Conservation (phyloP, 78 protist genomes). For the Mastigamoeba balamuthi region DNA sequence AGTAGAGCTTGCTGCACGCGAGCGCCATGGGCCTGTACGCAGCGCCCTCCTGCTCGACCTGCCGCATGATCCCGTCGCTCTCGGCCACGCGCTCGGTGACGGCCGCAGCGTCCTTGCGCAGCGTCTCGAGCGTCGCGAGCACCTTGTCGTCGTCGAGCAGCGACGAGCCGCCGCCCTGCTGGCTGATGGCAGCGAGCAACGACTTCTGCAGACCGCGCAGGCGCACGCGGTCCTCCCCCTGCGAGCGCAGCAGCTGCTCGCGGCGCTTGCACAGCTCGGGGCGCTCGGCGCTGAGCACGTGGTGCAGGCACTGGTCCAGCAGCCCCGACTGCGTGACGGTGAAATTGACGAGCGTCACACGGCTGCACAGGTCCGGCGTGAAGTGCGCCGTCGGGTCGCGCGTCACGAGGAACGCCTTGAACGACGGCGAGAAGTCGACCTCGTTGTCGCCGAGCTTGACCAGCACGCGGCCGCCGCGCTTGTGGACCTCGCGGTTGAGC, state of each 20-base stretch:
- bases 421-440: conserved; percentile 93
- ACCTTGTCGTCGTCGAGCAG: conserved; percentile 87
- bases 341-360: conserved; percentile 90
- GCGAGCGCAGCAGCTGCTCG: conserved; percentile 66
- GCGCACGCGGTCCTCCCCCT: conserved; percentile 80
- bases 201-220: conserved; percentile 79
- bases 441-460: conserved; percentile 86
- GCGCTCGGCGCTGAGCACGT: conserved; percentile 40
- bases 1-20: conserved; percentile 65
- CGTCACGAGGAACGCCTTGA: conserved; percentile 78
- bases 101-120: conserved; percentile 58
- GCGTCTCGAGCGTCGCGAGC: conserved; percentile 74
- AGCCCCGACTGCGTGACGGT: conserved; percentile 81
- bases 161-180: conserved; percentile 58
- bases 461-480: conserved; percentile 78
- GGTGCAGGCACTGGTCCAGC: conserved; percentile 53
- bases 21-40: conserved; percentile 66
- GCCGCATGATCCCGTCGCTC: conserved; percentile 60
- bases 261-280: conserved; percentile 79
- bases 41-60: conserved; percentile 28
- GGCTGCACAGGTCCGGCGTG: conserved; percentile 87
- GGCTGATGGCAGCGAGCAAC: conserved; percentile 67
- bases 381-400: conserved; percentile 78
- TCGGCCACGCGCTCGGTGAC: conserved; percentile 59
- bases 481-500: conserved; percentile 75